Percentiles rank a stretch among this genome's conserved stretches.
These are phyloP conservation scores for Raddia guianensis DNA, from an alignment of 176 grass and related monocot species.

Conservation along the genomic window DNA sequence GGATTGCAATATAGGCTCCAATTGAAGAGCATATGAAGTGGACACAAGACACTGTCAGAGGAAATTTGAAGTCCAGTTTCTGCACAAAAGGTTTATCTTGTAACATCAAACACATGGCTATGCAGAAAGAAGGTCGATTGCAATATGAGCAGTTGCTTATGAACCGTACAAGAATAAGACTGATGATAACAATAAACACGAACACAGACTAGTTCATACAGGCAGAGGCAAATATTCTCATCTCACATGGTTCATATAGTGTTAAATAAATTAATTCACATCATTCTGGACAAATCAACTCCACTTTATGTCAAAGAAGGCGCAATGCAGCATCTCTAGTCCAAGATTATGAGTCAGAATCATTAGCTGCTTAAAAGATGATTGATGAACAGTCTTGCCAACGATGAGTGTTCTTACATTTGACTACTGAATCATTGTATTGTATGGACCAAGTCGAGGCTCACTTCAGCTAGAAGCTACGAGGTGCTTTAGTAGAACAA, in stretches of 20 bases:
- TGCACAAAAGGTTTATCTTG: slow-evolving; percentile 27
- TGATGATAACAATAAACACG: background rate
- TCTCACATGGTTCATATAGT: background rate
- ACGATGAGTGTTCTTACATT: background rate
- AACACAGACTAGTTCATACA: background rate
- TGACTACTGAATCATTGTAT: background rate
- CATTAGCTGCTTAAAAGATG: background rate
- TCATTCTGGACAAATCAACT: background rate
- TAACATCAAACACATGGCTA: background rate
- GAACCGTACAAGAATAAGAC: background rate
- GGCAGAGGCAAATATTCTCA: background rate
- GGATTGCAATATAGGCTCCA: slow-evolving; percentile 82
- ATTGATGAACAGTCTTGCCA: background rate
- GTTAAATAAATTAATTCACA: background rate
- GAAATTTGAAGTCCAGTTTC: slow-evolving; percentile 99
- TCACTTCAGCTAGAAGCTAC: background rate
- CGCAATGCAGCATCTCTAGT: background rate
- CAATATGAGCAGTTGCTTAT: background rate
- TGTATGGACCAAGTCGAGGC: background rate
- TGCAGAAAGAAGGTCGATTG: background rate
- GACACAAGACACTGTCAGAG: slow-evolving; percentile 90
- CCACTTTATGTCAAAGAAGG: background rate
- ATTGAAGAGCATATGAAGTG: slow-evolving; percentile 95
- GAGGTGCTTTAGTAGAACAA: background rate
- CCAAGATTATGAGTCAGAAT: background rate